Evolutionary conservation across 768 basidiomycete genomes (phyloP).

Genomic region (Lactarius sp.): DNA sequence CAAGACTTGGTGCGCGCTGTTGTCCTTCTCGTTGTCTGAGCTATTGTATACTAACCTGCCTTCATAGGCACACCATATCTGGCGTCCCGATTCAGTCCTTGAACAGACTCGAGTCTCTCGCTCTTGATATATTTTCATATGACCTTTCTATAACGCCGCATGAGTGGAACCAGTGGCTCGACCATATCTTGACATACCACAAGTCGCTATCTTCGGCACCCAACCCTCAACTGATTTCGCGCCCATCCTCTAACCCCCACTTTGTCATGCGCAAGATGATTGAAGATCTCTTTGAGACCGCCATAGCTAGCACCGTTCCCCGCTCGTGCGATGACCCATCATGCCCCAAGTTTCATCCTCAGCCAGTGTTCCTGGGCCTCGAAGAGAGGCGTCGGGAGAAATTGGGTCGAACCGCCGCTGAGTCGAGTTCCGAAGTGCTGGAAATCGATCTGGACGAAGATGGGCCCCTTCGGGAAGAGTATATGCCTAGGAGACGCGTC

Average conservation of each 20-base stretch:
- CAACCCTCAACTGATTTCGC: conserved; percentile 70
- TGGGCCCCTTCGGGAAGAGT: conserved; percentile 77
- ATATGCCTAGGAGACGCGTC: conserved; percentile 64
- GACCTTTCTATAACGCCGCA: conserved; percentile 61
- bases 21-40: background rate
- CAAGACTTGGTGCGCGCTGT: conserved; percentile 67
- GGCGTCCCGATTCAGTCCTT: conserved; percentile 64
- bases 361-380: conserved; percentile 68
- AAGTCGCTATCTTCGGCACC: conserved; percentile 52
- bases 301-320: conserved; percentile 29
- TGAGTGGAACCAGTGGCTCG: conserved; percentile 70
- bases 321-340: conserved; percentile 21
- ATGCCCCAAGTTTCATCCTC: conserved; percentile 36
- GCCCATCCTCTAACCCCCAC: conserved; percentile 69
- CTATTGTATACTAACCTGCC: background rate
- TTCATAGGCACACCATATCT: conserved; percentile 72
- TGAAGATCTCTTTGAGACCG: conserved; percentile 60
- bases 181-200: conserved; percentile 61
- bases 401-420: conserved; percentile 40
- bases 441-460: conserved; percentile 83
- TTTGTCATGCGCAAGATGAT: conserved; percentile 62
- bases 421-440: conserved; percentile 39
- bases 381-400: conserved; percentile 59
- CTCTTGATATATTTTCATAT: conserved; percentile 65
- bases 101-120: conserved; percentile 66